Evolutionary conservation across 108 stramenopile species (phyloP).

Genomic region (Skeletonema marinoi): DNA sequence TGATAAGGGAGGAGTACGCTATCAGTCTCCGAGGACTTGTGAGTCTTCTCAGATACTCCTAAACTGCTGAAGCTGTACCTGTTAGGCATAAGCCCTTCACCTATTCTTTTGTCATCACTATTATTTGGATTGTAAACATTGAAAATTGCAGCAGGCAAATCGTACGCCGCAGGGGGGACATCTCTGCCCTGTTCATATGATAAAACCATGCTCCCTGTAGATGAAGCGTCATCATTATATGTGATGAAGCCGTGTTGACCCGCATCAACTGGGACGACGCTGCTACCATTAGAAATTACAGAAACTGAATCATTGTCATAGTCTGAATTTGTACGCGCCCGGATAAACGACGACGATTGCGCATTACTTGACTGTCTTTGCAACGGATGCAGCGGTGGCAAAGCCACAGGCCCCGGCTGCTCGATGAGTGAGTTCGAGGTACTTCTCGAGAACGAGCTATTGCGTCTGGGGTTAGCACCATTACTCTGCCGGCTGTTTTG

Average conservation of each 20-base stretch:
- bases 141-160: conserved; percentile 23
- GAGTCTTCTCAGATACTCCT: not conserved
- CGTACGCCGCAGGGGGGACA: conserved; percentile 19
- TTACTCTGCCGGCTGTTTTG: not conserved
- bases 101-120: not conserved
- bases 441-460: not conserved
- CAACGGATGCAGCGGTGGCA: conserved; percentile 4
- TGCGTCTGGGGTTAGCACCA: not conserved
- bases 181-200: conserved; percentile 19
- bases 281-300: conserved; percentile 14
- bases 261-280: conserved; percentile 32
- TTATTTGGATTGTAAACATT: conserved; percentile 6
- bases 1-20: not conserved
- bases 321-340: conserved; percentile 12
- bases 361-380: conserved; percentile 1
- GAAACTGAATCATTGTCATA: conserved; percentile 17
- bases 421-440: not conserved
- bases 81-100: not conserved
- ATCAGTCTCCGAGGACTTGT: not conserved
- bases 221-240: conserved; percentile 28
- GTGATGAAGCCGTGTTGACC: conserved; percentile 40
- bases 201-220: conserved; percentile 32
- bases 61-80: not conserved
- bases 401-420: conserved; percentile 2
- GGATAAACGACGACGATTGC: not conserved